Percentiles rank a stretch among this genome's conserved stretches.
Evolutionary conservation across 2,329 filamentous ascomycete species (phyloP).

Genomic region (Acrocalymma vagum): DNA sequence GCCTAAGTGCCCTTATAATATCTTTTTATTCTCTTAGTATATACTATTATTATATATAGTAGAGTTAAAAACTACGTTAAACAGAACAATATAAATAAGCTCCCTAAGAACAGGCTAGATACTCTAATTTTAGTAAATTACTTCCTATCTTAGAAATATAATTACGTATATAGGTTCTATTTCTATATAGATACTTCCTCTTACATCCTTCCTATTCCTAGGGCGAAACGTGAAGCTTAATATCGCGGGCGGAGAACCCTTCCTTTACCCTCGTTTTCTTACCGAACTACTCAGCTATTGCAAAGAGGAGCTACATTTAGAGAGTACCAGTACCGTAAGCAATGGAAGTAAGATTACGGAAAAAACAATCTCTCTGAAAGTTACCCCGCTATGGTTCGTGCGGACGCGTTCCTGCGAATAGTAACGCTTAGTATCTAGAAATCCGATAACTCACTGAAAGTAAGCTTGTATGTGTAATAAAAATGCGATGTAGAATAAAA

Average conservation of each 20-base stretch:
- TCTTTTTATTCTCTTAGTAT: too few relatives aligned
- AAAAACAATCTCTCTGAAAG: too few relatives aligned
- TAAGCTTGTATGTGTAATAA: too few relatives aligned
- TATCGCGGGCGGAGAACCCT: slow-evolving; percentile 64
- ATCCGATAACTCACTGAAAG: too few relatives aligned
- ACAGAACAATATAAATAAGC: background rate
- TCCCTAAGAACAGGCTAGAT: background rate
- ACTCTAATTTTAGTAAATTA: slow-evolving; percentile 58
- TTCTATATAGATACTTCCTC: slow-evolving; percentile 64
- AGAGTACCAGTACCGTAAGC: slow-evolving; percentile 63
- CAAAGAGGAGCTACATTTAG: slow-evolving; percentile 59
- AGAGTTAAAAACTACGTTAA: background rate
- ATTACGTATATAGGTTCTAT: slow-evolving; percentile 62
- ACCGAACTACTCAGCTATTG: slow-evolving; percentile 56
- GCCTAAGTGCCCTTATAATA: too few relatives aligned
- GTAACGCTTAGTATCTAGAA: too few relatives aligned
- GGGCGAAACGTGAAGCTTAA: slow-evolving; percentile 62
- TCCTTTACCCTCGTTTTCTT: slow-evolving; percentile 58
- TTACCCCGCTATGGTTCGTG: too few relatives aligned
- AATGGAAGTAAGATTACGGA: too few relatives aligned
- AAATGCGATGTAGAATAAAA: too few relatives aligned
- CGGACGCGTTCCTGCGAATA: too few relatives aligned
- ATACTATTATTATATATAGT: too few relatives aligned
- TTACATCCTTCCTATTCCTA: slow-evolving; percentile 57
- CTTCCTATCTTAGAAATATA: slow-evolving; percentile 58